Conservation (phyloP, 352 stramenopile genomes). For the Paralagenidium karlingii region DNA sequence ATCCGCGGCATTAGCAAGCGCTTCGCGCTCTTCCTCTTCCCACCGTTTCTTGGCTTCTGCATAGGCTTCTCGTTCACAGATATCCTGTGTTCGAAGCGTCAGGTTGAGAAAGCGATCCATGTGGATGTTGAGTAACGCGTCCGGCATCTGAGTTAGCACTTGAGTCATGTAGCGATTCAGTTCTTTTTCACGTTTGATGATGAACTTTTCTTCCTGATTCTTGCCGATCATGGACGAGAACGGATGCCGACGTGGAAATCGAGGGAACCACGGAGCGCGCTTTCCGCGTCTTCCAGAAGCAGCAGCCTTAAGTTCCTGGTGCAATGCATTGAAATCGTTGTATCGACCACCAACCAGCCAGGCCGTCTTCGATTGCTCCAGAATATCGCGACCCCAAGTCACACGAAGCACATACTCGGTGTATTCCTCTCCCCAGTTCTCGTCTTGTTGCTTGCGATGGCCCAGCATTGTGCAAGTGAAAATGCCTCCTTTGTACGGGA, state of each 20-base stretch:
- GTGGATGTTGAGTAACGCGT: slow-evolving; percentile 80
- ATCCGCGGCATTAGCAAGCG: slow-evolving; percentile 70
- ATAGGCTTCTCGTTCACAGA: slow-evolving; percentile 80
- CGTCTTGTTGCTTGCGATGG: slow-evolving; percentile 79
- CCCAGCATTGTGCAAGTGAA: slow-evolving; percentile 82
- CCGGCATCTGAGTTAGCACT: slow-evolving; percentile 83
- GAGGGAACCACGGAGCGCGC: slow-evolving; percentile 80
- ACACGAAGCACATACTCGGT: slow-evolving; percentile 82
- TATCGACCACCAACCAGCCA: slow-evolving; percentile 81
- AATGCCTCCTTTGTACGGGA: slow-evolving; percentile 85
- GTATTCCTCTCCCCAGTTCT: slow-evolving; percentile 86
- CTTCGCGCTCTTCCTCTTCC: slow-evolving; percentile 82
- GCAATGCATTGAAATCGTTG: slow-evolving; percentile 85
- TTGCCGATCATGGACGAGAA: slow-evolving; percentile 87
- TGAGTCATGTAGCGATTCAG: slow-evolving; percentile 87
- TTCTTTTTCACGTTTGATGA: slow-evolving; percentile 85
- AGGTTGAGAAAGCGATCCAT: slow-evolving; percentile 86
- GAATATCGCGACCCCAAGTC: slow-evolving; percentile 79
- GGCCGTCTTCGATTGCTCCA: slow-evolving; percentile 81
- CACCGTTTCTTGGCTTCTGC: slow-evolving; percentile 76
- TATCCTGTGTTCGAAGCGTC: slow-evolving; percentile 74
- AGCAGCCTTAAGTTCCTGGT: slow-evolving; percentile 81
- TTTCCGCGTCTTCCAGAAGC: slow-evolving; percentile 75
- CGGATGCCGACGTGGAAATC: slow-evolving; percentile 81
- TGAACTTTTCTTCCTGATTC: slow-evolving; percentile 86